Base-by-base conservation (phyloP, 1,284 basidiomycete genomes). In the Bondarzewia mesenterica region DNA sequence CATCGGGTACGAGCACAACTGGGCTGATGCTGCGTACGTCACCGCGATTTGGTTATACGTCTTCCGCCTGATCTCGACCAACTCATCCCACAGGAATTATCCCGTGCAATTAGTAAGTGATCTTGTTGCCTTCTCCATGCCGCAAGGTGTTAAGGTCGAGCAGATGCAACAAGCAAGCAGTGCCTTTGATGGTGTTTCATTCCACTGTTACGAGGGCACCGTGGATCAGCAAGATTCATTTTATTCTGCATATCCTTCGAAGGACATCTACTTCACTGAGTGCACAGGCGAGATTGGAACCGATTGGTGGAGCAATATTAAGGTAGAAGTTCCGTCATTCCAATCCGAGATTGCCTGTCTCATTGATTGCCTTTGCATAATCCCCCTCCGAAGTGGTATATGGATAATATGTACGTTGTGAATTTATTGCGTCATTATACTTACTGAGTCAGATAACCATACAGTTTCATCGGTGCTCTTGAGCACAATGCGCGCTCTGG, bases 241-340 rank as follows among this genome's bases (percentile, higher is more conserved):
- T 63, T 68, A 71, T 35, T 64, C 64, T 42, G 66, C 64, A 32
- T 75, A 64, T 49, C 73, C 75, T 1, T 53, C 50, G 52, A 75
- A 76, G 64, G 71, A 73, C 53, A 67, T 77, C 7, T 74, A 72
- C 63, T 68, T 77, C 53, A 75, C 75, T 4, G 77, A 78, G 50
- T 77, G 77, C 56, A 62, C 72, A 8, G 74, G 76, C 15, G 60
- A 57, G 4, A 59, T 71, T 42, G 73, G 73, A 21, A 75, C 74
- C n/a, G 83, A 88, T 60, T 88, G 84, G 84, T 89, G 85, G 84
- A 69, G 64, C 49, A 82, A 87, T 54, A 80, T 86, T 62, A 86
- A 86, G 72, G 82, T 78, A 55, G 15, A 56, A 5, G 6, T 32
- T 4, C 29, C 29, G n/a, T 7, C 4, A 32, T 32, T 7, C 29